Percentiles rank a stretch among this genome's conserved stretches.
phyloP scores from a whole-genome alignment of 345 rosid species.

The Euphorbia lathyris region DNA sequence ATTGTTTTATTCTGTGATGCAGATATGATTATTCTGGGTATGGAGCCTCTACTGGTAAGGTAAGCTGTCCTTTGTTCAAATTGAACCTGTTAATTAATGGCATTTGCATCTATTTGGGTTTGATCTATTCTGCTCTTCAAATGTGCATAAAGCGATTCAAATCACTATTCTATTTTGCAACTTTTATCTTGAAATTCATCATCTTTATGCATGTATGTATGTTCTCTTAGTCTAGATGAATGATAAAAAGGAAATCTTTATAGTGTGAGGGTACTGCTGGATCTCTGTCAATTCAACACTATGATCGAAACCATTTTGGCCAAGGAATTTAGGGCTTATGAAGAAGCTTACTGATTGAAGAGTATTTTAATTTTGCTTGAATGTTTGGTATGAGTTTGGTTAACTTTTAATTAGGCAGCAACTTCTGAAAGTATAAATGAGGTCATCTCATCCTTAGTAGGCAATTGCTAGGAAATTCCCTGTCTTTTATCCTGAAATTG shows the following conservation, averaged over 20 bases:
- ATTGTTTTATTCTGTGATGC: conserved; percentile 25
- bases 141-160: not conserved
- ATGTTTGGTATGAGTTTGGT: not conserved
- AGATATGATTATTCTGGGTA: conserved; percentile 99
- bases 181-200: not conserved
- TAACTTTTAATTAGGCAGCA: not conserved
- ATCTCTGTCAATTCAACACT: not conserved
- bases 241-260: not conserved
- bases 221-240: not conserved
- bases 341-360: not conserved
- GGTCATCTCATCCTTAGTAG: not conserved
- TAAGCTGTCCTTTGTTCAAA: conserved; percentile 32
- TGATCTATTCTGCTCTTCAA: not conserved
- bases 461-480: not conserved
- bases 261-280: not conserved
- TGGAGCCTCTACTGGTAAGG: conserved; percentile 96
- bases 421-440: not conserved
- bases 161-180: not conserved
- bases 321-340: not conserved
- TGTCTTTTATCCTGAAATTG: too few relatives aligned
- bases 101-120: not conserved
- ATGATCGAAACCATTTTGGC: not conserved
- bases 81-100: not conserved
- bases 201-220: not conserved
- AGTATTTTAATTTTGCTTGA: not conserved